These are phyloP conservation scores for Aureobasidium leucospermi DNA, from an alignment of 2,329 filamentous ascomycete genomes.

Conservation along the genomic window DNA sequence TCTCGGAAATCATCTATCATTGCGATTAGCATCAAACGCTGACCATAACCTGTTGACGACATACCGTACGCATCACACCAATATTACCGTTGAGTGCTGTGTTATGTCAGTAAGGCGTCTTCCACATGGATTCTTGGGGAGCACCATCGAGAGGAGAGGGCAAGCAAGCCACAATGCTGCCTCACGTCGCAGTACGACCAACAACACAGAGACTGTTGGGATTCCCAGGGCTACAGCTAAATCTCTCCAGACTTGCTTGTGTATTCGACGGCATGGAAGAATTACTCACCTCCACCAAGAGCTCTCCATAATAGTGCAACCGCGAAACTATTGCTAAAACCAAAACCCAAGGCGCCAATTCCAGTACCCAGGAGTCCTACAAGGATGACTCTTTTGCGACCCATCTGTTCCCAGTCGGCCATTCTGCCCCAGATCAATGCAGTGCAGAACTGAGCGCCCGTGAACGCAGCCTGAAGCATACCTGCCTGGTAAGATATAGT, in stretches of 20 bases:
- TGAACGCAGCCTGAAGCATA: conserved; percentile 71
- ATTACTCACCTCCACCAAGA: conserved; percentile 49
- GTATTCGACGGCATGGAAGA: background rate
- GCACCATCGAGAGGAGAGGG: background rate
- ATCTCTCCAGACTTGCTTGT: no score
- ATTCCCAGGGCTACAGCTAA: no score
- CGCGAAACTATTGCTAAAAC: conserved; percentile 57
- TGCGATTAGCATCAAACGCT: background rate
- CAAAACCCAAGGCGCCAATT: conserved; percentile 60
- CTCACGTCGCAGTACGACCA: no score
- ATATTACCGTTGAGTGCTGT: conserved; percentile 60
- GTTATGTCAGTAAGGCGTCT: background rate
- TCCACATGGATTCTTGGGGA: no score
- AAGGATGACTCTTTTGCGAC: conserved; percentile 70
- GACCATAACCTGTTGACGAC: background rate
- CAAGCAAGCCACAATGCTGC: background rate
- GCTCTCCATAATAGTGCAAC: conserved; percentile 58
- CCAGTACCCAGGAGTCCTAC: conserved; percentile 67
- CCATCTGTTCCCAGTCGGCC: conserved; percentile 53
- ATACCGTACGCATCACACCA: conserved; percentile 59
- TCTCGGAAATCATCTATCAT: conserved; percentile 57
- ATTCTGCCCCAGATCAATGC: conserved; percentile 76
- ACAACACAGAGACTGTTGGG: no score
- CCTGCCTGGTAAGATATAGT: conserved; percentile 72
- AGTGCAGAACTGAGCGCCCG: conserved; percentile 72